Conservation (phyloP, 371 early-diverging fungal genomes). For the Mortierella sp. region DNA sequence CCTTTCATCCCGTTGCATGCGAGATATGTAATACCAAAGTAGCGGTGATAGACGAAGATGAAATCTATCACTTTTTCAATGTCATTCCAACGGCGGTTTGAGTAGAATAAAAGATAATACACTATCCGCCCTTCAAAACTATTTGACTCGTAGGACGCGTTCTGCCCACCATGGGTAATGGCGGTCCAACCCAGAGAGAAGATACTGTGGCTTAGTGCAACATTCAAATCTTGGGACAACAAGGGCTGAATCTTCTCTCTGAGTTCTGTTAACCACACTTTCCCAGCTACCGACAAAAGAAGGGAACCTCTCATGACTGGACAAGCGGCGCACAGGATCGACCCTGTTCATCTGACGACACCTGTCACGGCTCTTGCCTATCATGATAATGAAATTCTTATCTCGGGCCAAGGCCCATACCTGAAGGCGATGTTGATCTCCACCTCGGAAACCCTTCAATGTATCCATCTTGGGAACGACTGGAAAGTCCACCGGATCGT, state of each 20-base stretch:
- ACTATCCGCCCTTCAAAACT: too few species aligned
- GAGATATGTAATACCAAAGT: constrained; percentile 71
- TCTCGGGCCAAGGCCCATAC: constrained; percentile 71
- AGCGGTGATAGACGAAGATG: constrained; percentile 73
- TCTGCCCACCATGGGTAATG: not conserved
- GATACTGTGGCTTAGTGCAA: too few species aligned
- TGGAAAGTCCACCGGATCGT: constrained; percentile 70
- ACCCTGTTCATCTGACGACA: constrained; percentile 42
- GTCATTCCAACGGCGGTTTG: constrained; percentile 58
- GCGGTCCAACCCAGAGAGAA: constrained; percentile 4
- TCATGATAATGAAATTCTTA: constrained; percentile 59
- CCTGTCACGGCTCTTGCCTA: constrained; percentile 68
- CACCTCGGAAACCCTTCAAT: constrained; percentile 54
- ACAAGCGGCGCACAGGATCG: constrained; percentile 10
- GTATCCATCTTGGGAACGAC: constrained; percentile 54
- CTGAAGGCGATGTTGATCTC: constrained; percentile 65
- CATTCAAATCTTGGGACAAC: not conserved
- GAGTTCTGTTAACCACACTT: too few species aligned
- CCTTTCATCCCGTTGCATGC: constrained; percentile 69
- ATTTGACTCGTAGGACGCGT: not conserved
- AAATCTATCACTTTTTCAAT: constrained; percentile 79
- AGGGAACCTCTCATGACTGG: too few species aligned
- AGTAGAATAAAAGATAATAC: too few species aligned
- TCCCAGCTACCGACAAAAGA: too few species aligned
- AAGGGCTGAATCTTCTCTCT: not conserved